Conservation (phyloP, 495 filamentous ascomycete species). For the Penicillium bialowiezense region DNA sequence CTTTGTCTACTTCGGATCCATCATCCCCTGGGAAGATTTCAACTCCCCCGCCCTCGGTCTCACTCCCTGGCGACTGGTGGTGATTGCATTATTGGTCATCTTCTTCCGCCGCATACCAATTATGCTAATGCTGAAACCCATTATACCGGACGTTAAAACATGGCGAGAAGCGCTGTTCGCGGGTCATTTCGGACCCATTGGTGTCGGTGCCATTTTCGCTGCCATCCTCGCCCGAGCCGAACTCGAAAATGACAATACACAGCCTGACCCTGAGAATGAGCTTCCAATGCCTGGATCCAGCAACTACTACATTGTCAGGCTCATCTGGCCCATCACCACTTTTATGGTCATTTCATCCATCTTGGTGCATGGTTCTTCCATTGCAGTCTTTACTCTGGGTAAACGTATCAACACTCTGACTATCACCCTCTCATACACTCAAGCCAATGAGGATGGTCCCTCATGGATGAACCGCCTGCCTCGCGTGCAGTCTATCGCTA, state of each 20-base stretch:
- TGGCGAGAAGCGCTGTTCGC: slow-evolving; percentile 98
- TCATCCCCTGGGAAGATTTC: slow-evolving; percentile 91
- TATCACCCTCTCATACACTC: slow-evolving; percentile 92
- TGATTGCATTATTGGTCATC: slow-evolving; percentile 88
- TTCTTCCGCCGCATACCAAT: slow-evolving; percentile 96
- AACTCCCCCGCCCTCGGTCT: slow-evolving; percentile 69
- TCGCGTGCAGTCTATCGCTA: slow-evolving; percentile 77
- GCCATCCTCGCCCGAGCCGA: slow-evolving; percentile 89
- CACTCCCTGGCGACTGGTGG: slow-evolving; percentile 80
- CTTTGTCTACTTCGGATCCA: slow-evolving; percentile 95
- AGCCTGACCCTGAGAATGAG: slow-evolving; percentile 64
- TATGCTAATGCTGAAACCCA: slow-evolving; percentile 86
- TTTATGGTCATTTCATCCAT: slow-evolving; percentile 96
- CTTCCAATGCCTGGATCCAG: slow-evolving; percentile 50
- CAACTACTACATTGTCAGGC: slow-evolving; percentile 67
- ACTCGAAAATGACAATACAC: slow-evolving; percentile 67
- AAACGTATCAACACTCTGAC: slow-evolving; percentile 98
- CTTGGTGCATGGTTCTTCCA: slow-evolving; percentile 92
- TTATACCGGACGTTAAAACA: slow-evolving; percentile 96
- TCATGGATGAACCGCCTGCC: slow-evolving; percentile 94
- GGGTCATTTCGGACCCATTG: slow-evolving; percentile 97
- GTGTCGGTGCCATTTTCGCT: slow-evolving; percentile 95
- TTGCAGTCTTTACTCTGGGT: slow-evolving; percentile 96
- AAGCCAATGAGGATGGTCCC: slow-evolving; percentile 82
- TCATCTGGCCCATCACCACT: slow-evolving; percentile 95